Evolutionary conservation across 1,284 basidiomycete species (phyloP).

Genomic region (Schizopora paradoxa): DNA sequence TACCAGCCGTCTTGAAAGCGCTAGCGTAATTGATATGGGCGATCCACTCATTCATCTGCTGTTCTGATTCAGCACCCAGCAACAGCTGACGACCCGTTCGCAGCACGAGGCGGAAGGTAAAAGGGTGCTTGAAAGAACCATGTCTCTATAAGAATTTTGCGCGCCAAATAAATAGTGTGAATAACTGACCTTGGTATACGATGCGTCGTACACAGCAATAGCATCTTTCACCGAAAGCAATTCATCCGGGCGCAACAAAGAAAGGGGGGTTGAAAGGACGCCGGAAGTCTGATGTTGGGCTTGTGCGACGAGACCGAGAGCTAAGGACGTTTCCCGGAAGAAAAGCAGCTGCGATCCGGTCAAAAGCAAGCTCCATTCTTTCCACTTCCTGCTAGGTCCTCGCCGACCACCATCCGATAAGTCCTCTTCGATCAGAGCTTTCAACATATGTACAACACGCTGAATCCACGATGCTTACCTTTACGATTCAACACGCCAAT

Average conservation of each 20-base stretch:
- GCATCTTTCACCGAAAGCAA: slow-evolving; percentile 74
- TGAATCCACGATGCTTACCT: slow-evolving; percentile 28
- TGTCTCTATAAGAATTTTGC: slow-evolving; percentile 3
- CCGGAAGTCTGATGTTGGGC: slow-evolving; percentile 36
- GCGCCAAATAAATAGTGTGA: slow-evolving; percentile 13
- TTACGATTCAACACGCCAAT: slow-evolving; percentile 81
- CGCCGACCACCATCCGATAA: slow-evolving; percentile 72
- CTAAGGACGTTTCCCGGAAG: slow-evolving; percentile 81
- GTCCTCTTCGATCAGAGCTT: slow-evolving; percentile 68
- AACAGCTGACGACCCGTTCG: slow-evolving; percentile 77
- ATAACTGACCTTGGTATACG: slow-evolving; percentile 62
- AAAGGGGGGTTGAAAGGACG: slow-evolving; percentile 44
- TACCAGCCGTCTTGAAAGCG: slow-evolving; percentile 82
- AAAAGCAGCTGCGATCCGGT: slow-evolving; percentile 90
- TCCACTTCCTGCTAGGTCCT: slow-evolving; percentile 81
- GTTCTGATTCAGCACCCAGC: slow-evolving; percentile 68
- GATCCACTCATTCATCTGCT: slow-evolving; percentile 90
- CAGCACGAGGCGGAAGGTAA: slow-evolving; percentile 79
- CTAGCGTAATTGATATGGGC: slow-evolving; percentile 92
- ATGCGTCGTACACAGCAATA: slow-evolving; percentile 75
- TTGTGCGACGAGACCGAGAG: slow-evolving; percentile 51
- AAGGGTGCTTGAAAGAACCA: slow-evolving; percentile 44
- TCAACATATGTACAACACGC: neutral
- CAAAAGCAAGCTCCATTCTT: slow-evolving; percentile 78
- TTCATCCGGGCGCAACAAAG: slow-evolving; percentile 82